Percentiles rank a stretch among this genome's conserved stretches.
Evolutionary conservation across 139 green algal species (phyloP).

Genomic region (Chlorella sorokiniana): DNA sequence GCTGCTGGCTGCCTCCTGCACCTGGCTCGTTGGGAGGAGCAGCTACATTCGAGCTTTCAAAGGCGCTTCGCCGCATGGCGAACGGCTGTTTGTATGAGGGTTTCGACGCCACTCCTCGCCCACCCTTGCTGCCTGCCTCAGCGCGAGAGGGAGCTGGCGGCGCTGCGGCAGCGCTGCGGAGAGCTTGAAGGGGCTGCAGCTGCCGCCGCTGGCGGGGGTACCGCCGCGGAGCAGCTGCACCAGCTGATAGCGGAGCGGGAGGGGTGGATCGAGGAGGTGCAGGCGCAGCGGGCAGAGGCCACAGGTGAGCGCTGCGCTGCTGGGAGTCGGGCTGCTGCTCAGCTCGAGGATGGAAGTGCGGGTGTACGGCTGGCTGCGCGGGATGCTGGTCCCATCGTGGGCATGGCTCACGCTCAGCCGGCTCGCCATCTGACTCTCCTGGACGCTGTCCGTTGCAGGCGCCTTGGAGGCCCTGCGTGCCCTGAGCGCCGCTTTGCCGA

Average conservation of each 20-base stretch:
- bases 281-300: conserved; percentile 15
- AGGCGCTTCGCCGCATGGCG: too few relatives aligned
- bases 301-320: not conserved
- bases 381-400: too few relatives aligned
- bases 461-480: not conserved
- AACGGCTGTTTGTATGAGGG: too few relatives aligned
- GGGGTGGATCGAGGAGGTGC: conserved; percentile 39
- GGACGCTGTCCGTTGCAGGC: not conserved
- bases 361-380: not conserved
- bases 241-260: conserved; percentile 34
- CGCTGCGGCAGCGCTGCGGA: not conserved
- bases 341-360: not conserved
- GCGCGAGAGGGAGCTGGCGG: conserved; percentile 1
- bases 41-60: too few relatives aligned
- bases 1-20: not conserved
- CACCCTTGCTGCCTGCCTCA: not conserved
- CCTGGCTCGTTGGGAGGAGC: not conserved
- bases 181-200: not conserved
- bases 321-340: not conserved
- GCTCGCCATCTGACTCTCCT: not conserved
- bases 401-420: not conserved
- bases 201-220: not conserved
- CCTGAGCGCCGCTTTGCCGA: conserved; percentile 16
- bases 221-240: conserved; percentile 4
- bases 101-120: not conserved